A percentile compares a stretch with the other conserved stretches of the same genome.
These are phyloP conservation scores for Pinus taeda DNA, from an alignment of 75 land plant genomes.

Conservation along the genomic window DNA sequence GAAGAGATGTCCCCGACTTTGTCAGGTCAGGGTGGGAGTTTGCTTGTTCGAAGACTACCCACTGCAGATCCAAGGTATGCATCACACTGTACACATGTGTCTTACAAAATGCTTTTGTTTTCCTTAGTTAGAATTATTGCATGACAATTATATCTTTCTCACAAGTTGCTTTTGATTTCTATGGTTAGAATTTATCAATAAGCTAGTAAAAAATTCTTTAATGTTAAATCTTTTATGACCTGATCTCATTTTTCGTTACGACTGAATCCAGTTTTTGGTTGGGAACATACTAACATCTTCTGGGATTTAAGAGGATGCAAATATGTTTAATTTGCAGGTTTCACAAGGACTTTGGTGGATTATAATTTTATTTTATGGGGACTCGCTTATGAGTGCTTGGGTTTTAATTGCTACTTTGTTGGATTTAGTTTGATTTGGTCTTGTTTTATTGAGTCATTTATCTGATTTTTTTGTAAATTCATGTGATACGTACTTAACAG, in stretches of 20 bases:
- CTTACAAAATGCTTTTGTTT: not conserved
- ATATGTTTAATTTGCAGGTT: not conserved
- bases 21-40: constrained; percentile 61
- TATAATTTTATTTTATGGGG: not conserved
- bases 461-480: not conserved
- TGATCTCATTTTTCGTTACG: not conserved
- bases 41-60: constrained; percentile 83
- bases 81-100: not conserved
- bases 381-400: not conserved
- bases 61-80: constrained; percentile 62
- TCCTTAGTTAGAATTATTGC: not conserved
- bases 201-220: not conserved
- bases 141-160: not conserved
- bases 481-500: not conserved
- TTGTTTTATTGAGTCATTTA: not conserved
- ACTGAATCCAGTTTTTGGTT: not conserved
- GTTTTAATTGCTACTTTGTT: not conserved
- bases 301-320: not conserved
- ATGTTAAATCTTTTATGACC: not conserved
- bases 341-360: not conserved
- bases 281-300: not conserved
- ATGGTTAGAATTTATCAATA: not conserved
- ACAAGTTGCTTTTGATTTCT: not conserved
- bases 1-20: constrained; percentile 82
- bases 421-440: not conserved